A percentile compares a stretch with the other conserved stretches of the same genome.
These are phyloP conservation scores for Patellifolia procumbens DNA, from an alignment of 179 eudicot species.

Conservation along the genomic window DNA sequence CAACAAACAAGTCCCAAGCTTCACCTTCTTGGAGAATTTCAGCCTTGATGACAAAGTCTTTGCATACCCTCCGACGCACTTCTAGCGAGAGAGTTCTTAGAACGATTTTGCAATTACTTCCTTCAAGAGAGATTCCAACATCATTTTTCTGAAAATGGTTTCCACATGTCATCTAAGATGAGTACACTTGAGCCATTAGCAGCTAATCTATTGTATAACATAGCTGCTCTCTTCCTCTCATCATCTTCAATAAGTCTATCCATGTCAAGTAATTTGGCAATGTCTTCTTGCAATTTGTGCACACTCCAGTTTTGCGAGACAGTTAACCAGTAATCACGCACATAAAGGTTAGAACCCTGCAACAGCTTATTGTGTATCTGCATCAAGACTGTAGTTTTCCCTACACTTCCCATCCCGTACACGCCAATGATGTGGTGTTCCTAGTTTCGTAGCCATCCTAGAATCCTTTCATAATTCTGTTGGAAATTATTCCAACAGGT, in stretches of 20 bases:
- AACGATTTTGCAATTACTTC: not conserved
- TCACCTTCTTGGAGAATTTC: not conserved
- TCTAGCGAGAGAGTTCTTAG: not conserved
- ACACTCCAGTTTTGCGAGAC: not conserved
- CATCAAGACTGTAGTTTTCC: too few relatives aligned
- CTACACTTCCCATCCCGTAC: too few relatives aligned
- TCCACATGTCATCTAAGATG: constrained; percentile 18
- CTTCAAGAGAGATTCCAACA: not conserved
- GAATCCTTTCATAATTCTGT: too few relatives aligned
- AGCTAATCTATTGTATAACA: not conserved
- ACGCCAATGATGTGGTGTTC: too few relatives aligned
- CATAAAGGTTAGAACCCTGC: too few relatives aligned
- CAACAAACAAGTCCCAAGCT: constrained; percentile 14
- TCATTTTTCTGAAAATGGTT: not conserved
- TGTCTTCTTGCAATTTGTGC: not conserved
- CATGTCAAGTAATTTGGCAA: not conserved
- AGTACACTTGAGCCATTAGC: not conserved
- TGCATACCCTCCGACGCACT: constrained; percentile 8
- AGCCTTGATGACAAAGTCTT: not conserved
- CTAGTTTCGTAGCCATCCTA: too few relatives aligned
- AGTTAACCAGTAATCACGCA: too few relatives aligned
- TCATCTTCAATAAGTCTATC: not conserved
- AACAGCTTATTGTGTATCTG: too few relatives aligned
- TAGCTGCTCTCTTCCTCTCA: not conserved
- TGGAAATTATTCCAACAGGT: too few relatives aligned